Percentiles rank a stretch among this genome's conserved stretches.
Conservation (phyloP, 2,329 filamentous ascomycete genomes). For the Malbranchea zuffiana region DNA sequence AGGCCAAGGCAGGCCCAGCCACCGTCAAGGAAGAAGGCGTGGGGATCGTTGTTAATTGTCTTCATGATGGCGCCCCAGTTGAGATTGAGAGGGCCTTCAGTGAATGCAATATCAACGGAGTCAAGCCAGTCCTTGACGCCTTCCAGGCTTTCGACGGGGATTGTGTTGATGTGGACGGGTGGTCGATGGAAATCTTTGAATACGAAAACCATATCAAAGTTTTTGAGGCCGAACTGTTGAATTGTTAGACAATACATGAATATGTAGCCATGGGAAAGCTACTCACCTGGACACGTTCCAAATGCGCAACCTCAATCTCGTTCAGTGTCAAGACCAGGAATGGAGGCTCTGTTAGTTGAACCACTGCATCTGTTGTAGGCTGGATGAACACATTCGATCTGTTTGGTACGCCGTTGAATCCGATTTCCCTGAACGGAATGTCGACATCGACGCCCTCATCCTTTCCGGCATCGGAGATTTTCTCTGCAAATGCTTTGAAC, state of each 20-base stretch:
- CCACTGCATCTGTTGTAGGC: constrained; percentile 90
- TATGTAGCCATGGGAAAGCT: constrained; percentile 4
- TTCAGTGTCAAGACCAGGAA: constrained; percentile 93
- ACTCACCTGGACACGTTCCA: constrained; percentile 69
- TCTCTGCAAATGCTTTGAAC: constrained; percentile 93
- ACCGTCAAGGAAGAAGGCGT: constrained; percentile 88
- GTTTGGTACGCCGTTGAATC: constrained; percentile 93
- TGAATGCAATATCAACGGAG: constrained; percentile 86
- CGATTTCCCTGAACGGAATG: constrained; percentile 90
- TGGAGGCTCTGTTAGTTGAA: constrained; percentile 91
- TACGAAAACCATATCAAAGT: constrained; percentile 96
- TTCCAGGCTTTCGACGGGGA: constrained; percentile 88
- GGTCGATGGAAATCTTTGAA: constrained; percentile 94
- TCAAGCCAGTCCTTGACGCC: constrained; percentile 97
- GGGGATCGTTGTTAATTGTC: constrained; percentile 86
- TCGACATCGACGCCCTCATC: constrained; percentile 87
- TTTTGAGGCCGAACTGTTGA: constrained; percentile 80
- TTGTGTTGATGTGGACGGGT: constrained; percentile 93
- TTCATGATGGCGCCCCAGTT: constrained; percentile 99
- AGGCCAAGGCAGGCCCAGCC: constrained; percentile 88
- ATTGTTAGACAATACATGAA: constrained; percentile 14
- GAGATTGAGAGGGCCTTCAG: constrained; percentile 88
- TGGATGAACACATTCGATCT: constrained; percentile 92
- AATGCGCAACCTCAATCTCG: constrained; percentile 89
- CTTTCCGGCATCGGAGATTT: constrained; percentile 90